A percentile compares a stretch with the other conserved stretches of the same genome.
Conservation (phyloP, 129 eudicot genomes). For the Heracleum sosnowskyi region DNA sequence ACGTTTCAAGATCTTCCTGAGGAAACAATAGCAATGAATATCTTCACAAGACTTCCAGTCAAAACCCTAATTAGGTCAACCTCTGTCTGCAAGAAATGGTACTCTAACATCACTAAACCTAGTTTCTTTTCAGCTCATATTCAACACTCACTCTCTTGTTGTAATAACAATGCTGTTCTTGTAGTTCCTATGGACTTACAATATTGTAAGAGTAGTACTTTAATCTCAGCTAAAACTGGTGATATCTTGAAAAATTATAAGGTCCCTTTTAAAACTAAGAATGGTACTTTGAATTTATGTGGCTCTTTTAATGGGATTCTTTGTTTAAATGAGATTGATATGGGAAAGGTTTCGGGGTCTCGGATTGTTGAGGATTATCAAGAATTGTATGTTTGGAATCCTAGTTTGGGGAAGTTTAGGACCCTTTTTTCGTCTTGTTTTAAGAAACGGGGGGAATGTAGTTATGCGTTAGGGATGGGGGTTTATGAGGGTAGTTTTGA, state of each 20-base stretch:
- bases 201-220: no score
- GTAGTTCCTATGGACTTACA: neutral
- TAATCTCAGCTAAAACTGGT: no score
- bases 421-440: neutral
- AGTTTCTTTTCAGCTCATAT: conserved; percentile 2
- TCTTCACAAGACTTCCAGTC: conserved; percentile 5
- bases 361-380: neutral
- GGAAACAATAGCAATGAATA: neutral
- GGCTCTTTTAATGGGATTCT: neutral
- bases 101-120: neutral
- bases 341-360: neutral
- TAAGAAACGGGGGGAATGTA: neutral
- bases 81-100: conserved; percentile 1
- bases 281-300: neutral
- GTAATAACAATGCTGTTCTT: neutral
- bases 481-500: neutral
- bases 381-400: neutral
- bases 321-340: neutral
- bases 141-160: neutral
- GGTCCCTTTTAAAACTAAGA: neutral
- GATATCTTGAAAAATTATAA: neutral
- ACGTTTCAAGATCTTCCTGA: neutral
- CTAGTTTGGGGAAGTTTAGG: neutral
- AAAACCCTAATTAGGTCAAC: conserved; percentile 10
- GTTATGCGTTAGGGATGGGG: neutral